Evolutionary conservation across 176 grass and related monocot genomes (phyloP), one percentile per base, ranked within the genome.

Genomic region (Secale cereale): DNA sequence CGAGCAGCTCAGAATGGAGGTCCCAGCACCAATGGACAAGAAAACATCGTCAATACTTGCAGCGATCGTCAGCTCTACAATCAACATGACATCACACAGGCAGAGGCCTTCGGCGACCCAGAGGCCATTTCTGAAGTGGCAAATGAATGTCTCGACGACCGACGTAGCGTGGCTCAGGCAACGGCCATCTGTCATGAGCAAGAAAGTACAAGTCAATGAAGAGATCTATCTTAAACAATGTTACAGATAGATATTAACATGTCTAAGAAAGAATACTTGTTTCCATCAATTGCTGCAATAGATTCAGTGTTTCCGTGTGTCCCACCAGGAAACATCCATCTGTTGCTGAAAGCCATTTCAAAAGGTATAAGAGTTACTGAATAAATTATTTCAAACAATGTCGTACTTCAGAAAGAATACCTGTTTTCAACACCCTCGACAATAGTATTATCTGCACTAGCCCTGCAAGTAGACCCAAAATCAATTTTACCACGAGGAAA

Each of bases 161-260:
- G 7, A 57, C 2, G 20, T 1, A 3, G 7, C 70, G 39, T 27
- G 6, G 39, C 23, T 73, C 23, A 46, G 70, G 70, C 39, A 74
- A 74, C 39, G 39, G 39, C 70, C 70, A 73, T 73, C 70, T 73
- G 70, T 73, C 70, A 45, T 8, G 70, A 73, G 70, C 35, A 73
- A 73, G 4, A 43, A 43, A 73, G 70, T 73, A 7, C 70, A 15
- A 16, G 70, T 73, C 70, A 45, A 9, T 28, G 14, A 74, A 46
- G 8, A 74, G 23, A 46, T 74, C 16, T 46, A 17, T 2, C 46
- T 4, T 2, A 46, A 74, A 73, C 39, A 19, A 74, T 17, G 23
- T 57, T 73, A 45, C 3, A 45, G 13, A 74, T 45, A 17, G 2
- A 74, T 73, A 71, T 26, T 37, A 72, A 43, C 69, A 43, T 43